Percentiles rank a stretch among this genome's conserved stretches.
Conservation (phyloP, 441 rosid species). For the Arabidopsis lyrata region DNA sequence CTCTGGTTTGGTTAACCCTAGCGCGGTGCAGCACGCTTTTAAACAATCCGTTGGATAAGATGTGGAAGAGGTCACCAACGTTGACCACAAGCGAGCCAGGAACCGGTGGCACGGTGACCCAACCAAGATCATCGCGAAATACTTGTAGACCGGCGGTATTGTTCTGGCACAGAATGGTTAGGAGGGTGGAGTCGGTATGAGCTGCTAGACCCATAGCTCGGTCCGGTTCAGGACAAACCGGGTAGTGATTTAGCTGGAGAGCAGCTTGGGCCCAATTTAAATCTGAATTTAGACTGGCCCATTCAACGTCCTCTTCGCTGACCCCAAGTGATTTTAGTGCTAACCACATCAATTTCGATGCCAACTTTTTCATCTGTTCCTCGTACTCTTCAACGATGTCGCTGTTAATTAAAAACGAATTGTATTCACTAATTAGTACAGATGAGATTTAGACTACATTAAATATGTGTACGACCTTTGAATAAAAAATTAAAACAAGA, state of each 20-base stretch:
- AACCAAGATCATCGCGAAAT: slow-evolving; percentile 48
- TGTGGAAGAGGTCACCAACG: slow-evolving; percentile 69
- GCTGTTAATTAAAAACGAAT: slow-evolving; percentile 49
- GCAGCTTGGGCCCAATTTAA: slow-evolving; percentile 45
- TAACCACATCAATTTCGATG: slow-evolving; percentile 69
- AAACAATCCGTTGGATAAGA: slow-evolving; percentile 60
- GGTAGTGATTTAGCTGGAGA: slow-evolving; percentile 62
- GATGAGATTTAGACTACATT: slow-evolving; percentile 3
- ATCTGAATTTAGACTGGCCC: slow-evolving; percentile 63
- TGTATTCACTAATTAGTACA: slow-evolving; percentile 24
- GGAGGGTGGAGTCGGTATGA: slow-evolving; percentile 62
- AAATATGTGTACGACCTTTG: slow-evolving; percentile 8
- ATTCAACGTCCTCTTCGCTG: slow-evolving; percentile 59
- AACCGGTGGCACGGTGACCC: slow-evolving; percentile 61
- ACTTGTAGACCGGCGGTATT: slow-evolving; percentile 58
- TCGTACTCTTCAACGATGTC: slow-evolving; percentile 65
- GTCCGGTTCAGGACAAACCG: slow-evolving; percentile 54
- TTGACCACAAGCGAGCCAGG: slow-evolving; percentile 58
- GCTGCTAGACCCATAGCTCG: slow-evolving; percentile 64
- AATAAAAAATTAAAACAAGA: slow-evolving; percentile 1
- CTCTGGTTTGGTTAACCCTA: slow-evolving; percentile 52
- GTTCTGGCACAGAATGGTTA: slow-evolving; percentile 61
- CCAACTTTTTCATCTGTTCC: slow-evolving; percentile 70
- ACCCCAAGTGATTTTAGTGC: slow-evolving; percentile 74
- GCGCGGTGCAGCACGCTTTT: slow-evolving; percentile 61